Base-by-base conservation (phyloP, 1,139 yeast genomes). In the Diutina pseudorugosa region DNA sequence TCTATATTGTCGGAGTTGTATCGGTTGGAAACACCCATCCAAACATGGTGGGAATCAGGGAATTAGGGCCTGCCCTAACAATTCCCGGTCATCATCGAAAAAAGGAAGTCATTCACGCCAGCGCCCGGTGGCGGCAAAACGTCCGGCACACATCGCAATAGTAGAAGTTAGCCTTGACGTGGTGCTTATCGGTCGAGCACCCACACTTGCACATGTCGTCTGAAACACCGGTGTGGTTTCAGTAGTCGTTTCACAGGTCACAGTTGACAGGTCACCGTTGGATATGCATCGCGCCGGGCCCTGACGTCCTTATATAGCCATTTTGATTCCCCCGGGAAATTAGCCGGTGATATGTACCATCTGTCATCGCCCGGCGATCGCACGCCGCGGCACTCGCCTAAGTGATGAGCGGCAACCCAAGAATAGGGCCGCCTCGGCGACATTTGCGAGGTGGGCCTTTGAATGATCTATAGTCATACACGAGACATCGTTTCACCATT, bases 131-230 rank as follows among this genome's bases (percentile, higher is more conserved):
- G 16, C 49, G 27, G 18, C 49, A 45, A 18, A 45, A 45, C 14
- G 49, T 45, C 19, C 49, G 49, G 27, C 49, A 45, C 16, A 45
- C 40, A 18, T 45, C 49, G 27, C 49, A 45, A 23, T 25, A 45
- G 40, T 27, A 45, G 19, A 45, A 45, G 40, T 45, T 45, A 41
- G 49, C 49, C 23, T 45, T 45, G 5, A 45, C 21, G 21, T 36
- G 49, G 30, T 45, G 49, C 49, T 27, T 45, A 2, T 45, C 49
- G 16, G 16, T 12, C 18, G 7, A 5, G 18, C 49, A 45, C 11
- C 49, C 49, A 45, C 49, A 45, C 49, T 45, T 25, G 21, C 49
- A 45, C 49, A 45, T n/a, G n/a, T 45, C 40, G 18, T 21, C 43
- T 21, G 14, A 16, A 18, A 6, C n/a, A 19, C 36, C 36, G 2